A percentile compares a stretch with the other conserved stretches of the same genome.
phyloP scores from a whole-genome alignment of 1,284 basidiomycete genomes.

The Irpex rosettiformis region DNA sequence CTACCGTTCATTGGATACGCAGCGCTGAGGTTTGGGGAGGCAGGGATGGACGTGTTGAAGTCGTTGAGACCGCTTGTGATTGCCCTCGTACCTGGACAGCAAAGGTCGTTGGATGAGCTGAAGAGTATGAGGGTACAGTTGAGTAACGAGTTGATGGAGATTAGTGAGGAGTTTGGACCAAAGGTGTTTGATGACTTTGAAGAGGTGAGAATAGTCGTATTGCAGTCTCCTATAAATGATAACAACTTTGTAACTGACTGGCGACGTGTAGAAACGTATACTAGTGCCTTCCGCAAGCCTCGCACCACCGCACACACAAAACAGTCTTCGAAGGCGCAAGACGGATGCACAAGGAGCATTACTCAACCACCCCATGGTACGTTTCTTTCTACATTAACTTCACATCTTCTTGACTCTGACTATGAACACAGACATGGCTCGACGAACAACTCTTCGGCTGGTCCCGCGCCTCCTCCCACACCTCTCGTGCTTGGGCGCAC shows the following conservation, averaged over 20 bases:
- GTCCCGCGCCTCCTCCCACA: slow-evolving; percentile 68
- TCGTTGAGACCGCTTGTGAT: slow-evolving; percentile 93
- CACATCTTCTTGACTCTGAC: background rate
- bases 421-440: slow-evolving; percentile 70
- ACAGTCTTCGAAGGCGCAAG: slow-evolving; percentile 70
- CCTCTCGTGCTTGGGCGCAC: slow-evolving; percentile 34
- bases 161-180: slow-evolving; percentile 91
- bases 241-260: background rate
- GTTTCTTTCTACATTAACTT: slow-evolving; percentile 13
- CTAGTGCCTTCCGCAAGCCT: slow-evolving; percentile 82
- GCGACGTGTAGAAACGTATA: slow-evolving; percentile 62
- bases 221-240: slow-evolving; percentile 10
- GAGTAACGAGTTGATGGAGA: slow-evolving; percentile 81
- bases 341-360: slow-evolving; percentile 76
- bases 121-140: slow-evolving; percentile 80
- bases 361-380: slow-evolving; percentile 78
- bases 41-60: slow-evolving; percentile 98
- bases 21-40: slow-evolving; percentile 97
- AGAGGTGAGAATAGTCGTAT: slow-evolving; percentile 63
- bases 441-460: slow-evolving; percentile 95
- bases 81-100: slow-evolving; percentile 89
- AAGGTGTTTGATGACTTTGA: slow-evolving; percentile 88
- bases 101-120: slow-evolving; percentile 77
- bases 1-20: slow-evolving; percentile 92
- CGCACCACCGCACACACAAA: slow-evolving; percentile 63